Evolutionary conservation across 495 filamentous ascomycete species (phyloP), one percentile per base, ranked within the genome.

Genomic region (Talaromyces thailandensis): DNA sequence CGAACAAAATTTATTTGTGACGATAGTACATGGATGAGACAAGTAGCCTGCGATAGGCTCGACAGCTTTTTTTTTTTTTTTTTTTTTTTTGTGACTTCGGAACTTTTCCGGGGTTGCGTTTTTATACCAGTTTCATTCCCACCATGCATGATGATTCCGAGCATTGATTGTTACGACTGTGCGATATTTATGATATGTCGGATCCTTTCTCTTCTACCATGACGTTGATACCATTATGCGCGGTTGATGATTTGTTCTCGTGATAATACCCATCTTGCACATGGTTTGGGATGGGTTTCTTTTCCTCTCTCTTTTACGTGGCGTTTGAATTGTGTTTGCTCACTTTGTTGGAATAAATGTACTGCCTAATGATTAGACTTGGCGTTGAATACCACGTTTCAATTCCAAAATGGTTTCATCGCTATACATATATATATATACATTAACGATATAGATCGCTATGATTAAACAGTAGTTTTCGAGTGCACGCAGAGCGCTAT

Each of bases 401-500:
- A 21, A 23, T 18, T 48, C 43, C 21, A 48, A 18, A 16, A 16
- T 40, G 4, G 3, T 40, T 37, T 16, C 35, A 40, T 40, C 35
- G 16, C 35, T 40, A 40, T 40, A 48, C 43, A 23, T 48, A 48
- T 23, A 48, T 48, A 23, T 48, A 48, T 23, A 48, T 48, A 45
- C 40, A 45, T 55, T 53, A 0, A 25, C n/a, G 3, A 6, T 26
- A 6, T 28, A 26, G 2, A 26, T 35, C 11, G 0, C 43, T 0
- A 8, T 8, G 6, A 65, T 56, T 37, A 68, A 18, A 63, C 61
- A 50, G 71, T 69, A 58, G 73, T 72, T 67, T 82, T 82, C 37
- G 77, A 81, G 57, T 89, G 79, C 29, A 97, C 93, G 75, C 93
- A 97, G 50, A 97, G 76, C 21, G 82, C 92, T 71, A 97, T 96